phyloP scores from a whole-genome alignment of 768 basidiomycete genomes.

The Mycena epipterygia region DNA sequence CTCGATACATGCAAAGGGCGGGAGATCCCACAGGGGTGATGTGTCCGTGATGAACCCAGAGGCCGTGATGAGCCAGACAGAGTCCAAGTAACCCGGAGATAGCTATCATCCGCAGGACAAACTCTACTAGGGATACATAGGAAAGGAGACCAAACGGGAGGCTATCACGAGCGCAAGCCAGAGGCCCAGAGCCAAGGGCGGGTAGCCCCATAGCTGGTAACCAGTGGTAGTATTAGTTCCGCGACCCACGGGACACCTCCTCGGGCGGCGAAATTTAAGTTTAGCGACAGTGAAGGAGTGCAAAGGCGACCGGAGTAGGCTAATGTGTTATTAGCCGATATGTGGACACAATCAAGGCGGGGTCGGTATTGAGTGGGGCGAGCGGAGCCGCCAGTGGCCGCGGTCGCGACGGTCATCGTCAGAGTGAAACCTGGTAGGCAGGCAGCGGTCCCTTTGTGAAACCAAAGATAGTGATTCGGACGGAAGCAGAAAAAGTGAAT shows the following conservation, averaged over 20 bases:
- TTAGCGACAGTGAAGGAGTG: background rate
- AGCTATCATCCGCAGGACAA: background rate
- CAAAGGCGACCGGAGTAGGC: slow-evolving; percentile 2
- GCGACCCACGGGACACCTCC: slow-evolving; percentile 9
- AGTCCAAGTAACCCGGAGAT: slow-evolving; percentile 7
- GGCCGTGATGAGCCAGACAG: slow-evolving; percentile 1
- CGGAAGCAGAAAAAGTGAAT: slow-evolving; percentile 31
- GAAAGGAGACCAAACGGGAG: background rate
- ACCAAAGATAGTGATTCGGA: too few species aligned
- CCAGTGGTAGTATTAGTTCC: slow-evolving; percentile 1
- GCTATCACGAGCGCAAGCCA: slow-evolving; percentile 15
- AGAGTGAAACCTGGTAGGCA: slow-evolving; percentile 4
- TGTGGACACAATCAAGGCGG: background rate
- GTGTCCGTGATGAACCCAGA: slow-evolving; percentile 24
- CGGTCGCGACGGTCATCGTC: slow-evolving; percentile 4
- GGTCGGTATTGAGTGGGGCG: background rate
- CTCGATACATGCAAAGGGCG: background rate
- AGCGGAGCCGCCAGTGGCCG: background rate
- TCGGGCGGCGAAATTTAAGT: slow-evolving; percentile 22
- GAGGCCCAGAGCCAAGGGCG: background rate
- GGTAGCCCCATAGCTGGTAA: background rate
- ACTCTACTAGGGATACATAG: background rate
- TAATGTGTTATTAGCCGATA: slow-evolving; percentile 18
- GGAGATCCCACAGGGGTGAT: background rate
- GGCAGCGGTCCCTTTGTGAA: too few species aligned